Percentiles rank a stretch among this genome's conserved stretches.
phyloP scores from a whole-genome alignment of 805 yeast species.

The Torulaspora indica region DNA sequence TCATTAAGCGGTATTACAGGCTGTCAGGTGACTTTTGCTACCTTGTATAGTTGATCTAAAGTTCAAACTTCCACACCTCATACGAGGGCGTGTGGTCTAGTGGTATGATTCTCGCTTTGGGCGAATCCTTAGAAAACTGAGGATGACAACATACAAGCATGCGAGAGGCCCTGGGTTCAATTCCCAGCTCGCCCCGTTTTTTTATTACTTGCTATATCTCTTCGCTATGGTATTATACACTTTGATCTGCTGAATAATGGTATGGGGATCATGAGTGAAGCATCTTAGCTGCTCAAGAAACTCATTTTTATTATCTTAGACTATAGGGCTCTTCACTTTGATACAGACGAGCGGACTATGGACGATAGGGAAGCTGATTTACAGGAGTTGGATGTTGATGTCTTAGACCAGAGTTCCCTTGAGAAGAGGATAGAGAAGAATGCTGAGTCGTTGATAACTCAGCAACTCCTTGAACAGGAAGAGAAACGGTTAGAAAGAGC shows the following conservation, averaged over 20 bases:
- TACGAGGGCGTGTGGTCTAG: slow-evolving; percentile 39
- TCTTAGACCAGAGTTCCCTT: slow-evolving; percentile 76
- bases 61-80: background rate
- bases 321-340: background rate
- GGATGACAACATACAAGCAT: slow-evolving; percentile 26
- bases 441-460: slow-evolving; percentile 59
- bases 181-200: slow-evolving; percentile 45
- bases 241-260: background rate
- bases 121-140: slow-evolving; percentile 20
- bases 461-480: slow-evolving; percentile 69
- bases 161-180: slow-evolving; percentile 64
- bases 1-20: no score
- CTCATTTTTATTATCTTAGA: background rate
- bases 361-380: slow-evolving; percentile 6
- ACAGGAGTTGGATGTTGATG: slow-evolving; percentile 45
- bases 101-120: slow-evolving; percentile 41
- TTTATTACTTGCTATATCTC: slow-evolving; percentile 7
- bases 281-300: background rate
- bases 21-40: no score
- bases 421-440: slow-evolving; percentile 65
- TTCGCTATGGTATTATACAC: background rate
- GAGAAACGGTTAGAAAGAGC: slow-evolving; percentile 70
- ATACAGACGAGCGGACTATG: background rate
- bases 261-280: background rate
- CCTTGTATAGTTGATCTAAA: no score